These are phyloP conservation scores for Fonsecaea erecta DNA, from an alignment of 2,329 filamentous ascomycete genomes.

Conservation along the genomic window DNA sequence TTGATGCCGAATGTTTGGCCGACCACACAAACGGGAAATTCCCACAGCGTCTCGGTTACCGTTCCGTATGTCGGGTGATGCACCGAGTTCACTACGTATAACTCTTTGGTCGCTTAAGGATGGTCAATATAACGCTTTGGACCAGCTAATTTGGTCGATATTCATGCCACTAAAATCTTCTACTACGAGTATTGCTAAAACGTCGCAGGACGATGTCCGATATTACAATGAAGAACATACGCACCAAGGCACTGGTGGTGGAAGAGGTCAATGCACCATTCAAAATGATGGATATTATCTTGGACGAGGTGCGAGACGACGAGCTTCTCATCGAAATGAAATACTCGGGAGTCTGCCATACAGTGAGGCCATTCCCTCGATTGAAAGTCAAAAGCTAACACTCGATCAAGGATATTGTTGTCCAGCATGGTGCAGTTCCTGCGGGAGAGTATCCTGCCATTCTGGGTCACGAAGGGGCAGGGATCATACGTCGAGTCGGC, in stretches of 20 bases:
- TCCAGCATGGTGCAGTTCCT: constrained; percentile 29
- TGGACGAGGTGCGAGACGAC: constrained; percentile 79
- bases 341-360: constrained; percentile 88
- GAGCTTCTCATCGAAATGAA: constrained; percentile 90
- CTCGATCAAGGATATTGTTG: constrained; percentile 38
- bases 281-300: constrained; percentile 57
- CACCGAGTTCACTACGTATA: too few relatives aligned
- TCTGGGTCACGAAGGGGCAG: constrained; percentile 59
- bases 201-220: too few relatives aligned
- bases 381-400: neutral
- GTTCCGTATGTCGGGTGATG: too few relatives aligned
- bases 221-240: constrained; percentile 7
- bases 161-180: too few relatives aligned
- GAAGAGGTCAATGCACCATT: constrained; percentile 74
- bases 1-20: too few relatives aligned
- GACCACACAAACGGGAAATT: too few relatives aligned
- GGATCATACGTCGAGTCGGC: constrained; percentile 59
- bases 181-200: too few relatives aligned
- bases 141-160: too few relatives aligned
- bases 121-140: too few relatives aligned
- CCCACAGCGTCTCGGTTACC: too few relatives aligned
- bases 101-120: too few relatives aligned
- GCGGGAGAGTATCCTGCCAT: constrained; percentile 66
- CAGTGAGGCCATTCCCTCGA: constrained; percentile 58
- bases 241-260: constrained; percentile 70